Evolutionary conservation across 2,329 filamentous ascomycete genomes (phyloP), one percentile per base, ranked within the genome.

Genomic region (Myriosclerotinia scirpicola): DNA sequence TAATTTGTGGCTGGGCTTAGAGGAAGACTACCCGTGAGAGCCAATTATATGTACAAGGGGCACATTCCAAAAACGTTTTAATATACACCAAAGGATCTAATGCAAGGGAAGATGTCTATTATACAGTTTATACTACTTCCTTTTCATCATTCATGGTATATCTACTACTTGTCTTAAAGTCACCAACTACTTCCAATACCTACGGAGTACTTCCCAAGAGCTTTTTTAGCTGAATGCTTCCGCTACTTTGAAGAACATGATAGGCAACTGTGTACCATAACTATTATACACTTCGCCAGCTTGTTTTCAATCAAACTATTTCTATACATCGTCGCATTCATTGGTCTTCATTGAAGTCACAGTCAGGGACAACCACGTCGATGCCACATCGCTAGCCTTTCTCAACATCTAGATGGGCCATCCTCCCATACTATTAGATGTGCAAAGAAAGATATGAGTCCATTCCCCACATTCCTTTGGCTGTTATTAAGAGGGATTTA

Each of bases 1-100:
- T 64, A 26, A 56, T 58, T 64, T 58, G 50, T 64, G 62, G 62
- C 62, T 64, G 62, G 62, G 62, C 26, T 40, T 59, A 59, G 17
- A 36, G 30, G 50, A 55, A 46, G 22, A 56, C 26, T 52, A 64
- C 30, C 36, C 52, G 53, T 42, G 56, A 34, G 48, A 48, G 52
- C 52, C 52, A 64, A 58, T 50, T 48, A 36, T 59, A 59, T 48
- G 26, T 50, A 58, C 53, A 46, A 56, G 34, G 52, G 30, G 54
- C 53, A 64, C 62, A 64, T 64, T 64, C 53, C 62, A 58, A 64
- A 40, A 64, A 48, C 40, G 12, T 50, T 46, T 38, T 40, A 50
- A 30, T 2, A 58, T 38, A 50, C 22, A 50, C 30, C 46, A 53
- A 53, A 50, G 34, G 20, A 62, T 5, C 44, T 54, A 54, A 63